Base-by-base conservation (phyloP, 257 asterid species). In the Eustoma russellianum region DNA sequence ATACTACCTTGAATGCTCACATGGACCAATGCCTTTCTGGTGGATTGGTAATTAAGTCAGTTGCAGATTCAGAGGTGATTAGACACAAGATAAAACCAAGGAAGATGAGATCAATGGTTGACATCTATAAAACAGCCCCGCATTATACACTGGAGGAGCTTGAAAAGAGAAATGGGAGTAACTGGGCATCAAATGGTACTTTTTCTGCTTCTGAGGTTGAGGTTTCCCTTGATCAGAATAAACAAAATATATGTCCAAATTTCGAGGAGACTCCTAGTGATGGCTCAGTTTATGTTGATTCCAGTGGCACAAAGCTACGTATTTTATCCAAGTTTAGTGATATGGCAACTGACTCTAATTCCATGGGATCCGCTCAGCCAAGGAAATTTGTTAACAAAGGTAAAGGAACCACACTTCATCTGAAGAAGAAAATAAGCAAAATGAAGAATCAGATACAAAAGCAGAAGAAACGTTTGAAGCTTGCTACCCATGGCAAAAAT, bases 1-100 rank as follows among this genome's bases (percentile, higher is more conserved):
- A 91, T 77, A 91, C 98, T 40, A 91, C 98, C 35, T 69, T 91
- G 82, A 91, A 91, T 56, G 98, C 98, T 28, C 98, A 91, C 59
- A 91, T 91, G 5, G 98, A 91, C 67, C 97, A 83, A 58, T 91
- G 98, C 57, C 97, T 91, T 61, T 82, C 97, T 57, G 90, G 80
- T 17, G 93, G 74, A 68, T 66, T 88, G 46, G 34, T 79, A 0
- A 19, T 66, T 17, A 78, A 79, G 64, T 64, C 74, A 76, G 43
- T 11, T 7, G 68, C 80, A 47, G 71, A 66, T 76, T 17, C 81
- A 0, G 76, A 68, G 66, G 86, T 61, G 61, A 63, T 71, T 41
- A 91, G 77, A 83, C 82, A 79, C 71, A 83, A 76, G 79, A 70
- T 85, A 68, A 87, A 77, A 78, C 80, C 89, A 17, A 77, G 85